These are phyloP conservation scores for Jaenimonas drosophilae DNA, from an alignment of 208 protist species.

Conservation along the genomic window DNA sequence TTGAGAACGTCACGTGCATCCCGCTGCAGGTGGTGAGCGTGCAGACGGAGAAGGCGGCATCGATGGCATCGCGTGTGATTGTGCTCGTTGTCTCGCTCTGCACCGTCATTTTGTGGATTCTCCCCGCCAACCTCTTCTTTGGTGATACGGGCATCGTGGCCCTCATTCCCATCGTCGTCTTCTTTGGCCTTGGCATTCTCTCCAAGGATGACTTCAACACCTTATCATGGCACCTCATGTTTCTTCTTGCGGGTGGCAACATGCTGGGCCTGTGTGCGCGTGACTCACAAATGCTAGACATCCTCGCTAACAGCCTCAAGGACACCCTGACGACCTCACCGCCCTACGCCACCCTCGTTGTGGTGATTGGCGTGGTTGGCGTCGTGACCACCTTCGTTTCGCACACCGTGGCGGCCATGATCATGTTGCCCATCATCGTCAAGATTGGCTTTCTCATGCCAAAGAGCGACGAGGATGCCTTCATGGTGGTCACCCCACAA, in stretches of 20 bases:
- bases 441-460: constrained; percentile 84
- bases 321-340: constrained; percentile 33
- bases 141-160: constrained; percentile 90
- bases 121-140: constrained; percentile 72
- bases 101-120: constrained; percentile 82
- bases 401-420: constrained; percentile 91
- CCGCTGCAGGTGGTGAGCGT: constrained; percentile 76
- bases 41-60: constrained; percentile 33
- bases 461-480: constrained; percentile 21
- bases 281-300: constrained; percentile 80
- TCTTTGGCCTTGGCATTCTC: constrained; percentile 89
- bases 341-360: constrained; percentile 56
- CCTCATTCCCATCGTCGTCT: constrained; percentile 87
- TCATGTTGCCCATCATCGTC: constrained; percentile 87
- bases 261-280: constrained; percentile 88
- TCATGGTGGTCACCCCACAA: constrained; percentile 55
- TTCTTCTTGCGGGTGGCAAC: constrained; percentile 89
- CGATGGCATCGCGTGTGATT: constrained; percentile 32
- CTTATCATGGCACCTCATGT: constrained; percentile 90
- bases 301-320: constrained; percentile 62
- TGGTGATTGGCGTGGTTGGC: constrained; percentile 49
- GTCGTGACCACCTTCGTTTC: constrained; percentile 88
- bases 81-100: constrained; percentile 61
- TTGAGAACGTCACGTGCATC: constrained; percentile 74
- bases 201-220: constrained; percentile 90